A percentile compares a stretch with the other conserved stretches of the same genome.
These are phyloP conservation scores for Potentilla sterilis DNA, from an alignment of 306 rosid genomes.

Conservation along the genomic window DNA sequence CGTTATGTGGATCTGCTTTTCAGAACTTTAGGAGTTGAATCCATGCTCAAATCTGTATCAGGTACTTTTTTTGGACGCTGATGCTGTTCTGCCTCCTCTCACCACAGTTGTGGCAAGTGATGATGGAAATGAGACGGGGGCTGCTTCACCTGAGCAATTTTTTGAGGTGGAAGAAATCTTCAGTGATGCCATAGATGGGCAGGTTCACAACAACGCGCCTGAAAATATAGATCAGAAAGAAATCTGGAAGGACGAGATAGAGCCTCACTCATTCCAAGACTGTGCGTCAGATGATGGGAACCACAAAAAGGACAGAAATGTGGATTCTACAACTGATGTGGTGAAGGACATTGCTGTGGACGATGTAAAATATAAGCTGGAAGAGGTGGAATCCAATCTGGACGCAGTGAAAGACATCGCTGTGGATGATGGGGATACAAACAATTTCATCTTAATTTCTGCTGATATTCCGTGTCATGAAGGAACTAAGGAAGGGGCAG, in stretches of 20 bases:
- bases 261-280: conserved; percentile 69
- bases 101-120: conserved; percentile 52
- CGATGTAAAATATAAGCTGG: conserved; percentile 69
- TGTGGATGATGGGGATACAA: conserved; percentile 77
- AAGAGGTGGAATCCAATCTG: conserved; percentile 48
- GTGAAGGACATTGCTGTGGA: conserved; percentile 91
- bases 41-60: conserved; percentile 69
- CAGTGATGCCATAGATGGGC: conserved; percentile 72
- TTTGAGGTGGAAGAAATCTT: conserved; percentile 96
- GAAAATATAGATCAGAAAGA: conserved; percentile 44
- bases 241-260: conserved; percentile 70
- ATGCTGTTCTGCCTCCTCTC: conserved; percentile 76
- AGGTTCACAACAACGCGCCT: conserved; percentile 40
- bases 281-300: conserved; percentile 63
- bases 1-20: conserved; percentile 35
- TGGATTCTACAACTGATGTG: conserved; percentile 44
- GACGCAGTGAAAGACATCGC: conserved; percentile 81
- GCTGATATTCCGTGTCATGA: conserved; percentile 41
- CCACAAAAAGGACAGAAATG: conserved; percentile 47
- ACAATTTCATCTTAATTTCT: conserved; percentile 35
- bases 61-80: conserved; percentile 92
- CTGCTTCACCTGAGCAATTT: conserved; percentile 94
- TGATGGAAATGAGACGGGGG: conserved; percentile 68
- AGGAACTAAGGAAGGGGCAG: conserved; percentile 54
- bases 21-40: conserved; percentile 55